Base-by-base conservation (phyloP, 768 basidiomycete genomes). In the Porphyrellus cyaneotinctus region DNA sequence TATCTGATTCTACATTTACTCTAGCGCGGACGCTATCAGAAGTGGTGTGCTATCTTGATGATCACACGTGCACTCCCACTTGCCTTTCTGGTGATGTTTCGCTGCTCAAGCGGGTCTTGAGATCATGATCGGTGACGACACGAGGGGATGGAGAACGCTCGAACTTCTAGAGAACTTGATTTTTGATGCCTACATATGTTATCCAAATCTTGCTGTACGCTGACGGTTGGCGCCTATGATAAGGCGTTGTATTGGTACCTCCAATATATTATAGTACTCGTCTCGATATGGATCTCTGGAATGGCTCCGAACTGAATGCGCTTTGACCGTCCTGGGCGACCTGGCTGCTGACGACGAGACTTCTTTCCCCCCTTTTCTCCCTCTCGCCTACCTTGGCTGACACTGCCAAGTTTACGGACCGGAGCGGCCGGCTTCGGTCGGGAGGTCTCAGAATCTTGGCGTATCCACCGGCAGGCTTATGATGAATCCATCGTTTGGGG, bases 1-100 rank as follows among this genome's bases (percentile, higher is more conserved):
- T 10, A 12, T 57, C 63, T 65, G 64, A 65, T 65, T 44, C 52
- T 54, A 51, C 47, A 53, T 62, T 56, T 66, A 22, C n/a, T 44
- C 22, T 38, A 67, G 65, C 18, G n/a, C 37, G 52, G 60, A 65
- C 43, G 54, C 51, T 52, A 67, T 63, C 60, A 60, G 51, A 44
- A n/a, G 23, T 26, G 49, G 43, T 24, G 50, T 50, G 53, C 31
- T 54, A 59, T 67, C 64, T 56, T 31, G 56, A 59, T 59, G 60
- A 62, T 65, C 51, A 18, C 60, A 60, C 57, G 59, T 60, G 54
- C 35, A 32, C 30, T 56, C 50, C 37, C 23, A 37, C 49, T 49
- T 43, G 52, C 64, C 53, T 38, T 53, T 56, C 38, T 36, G 57
- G 53, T 18, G 22, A 22, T 36, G 30, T 51, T 54, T 44, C 33